Conservation (phyloP, 768 basidiomycete species). For the Rhodotorula taiwanensis region DNA sequence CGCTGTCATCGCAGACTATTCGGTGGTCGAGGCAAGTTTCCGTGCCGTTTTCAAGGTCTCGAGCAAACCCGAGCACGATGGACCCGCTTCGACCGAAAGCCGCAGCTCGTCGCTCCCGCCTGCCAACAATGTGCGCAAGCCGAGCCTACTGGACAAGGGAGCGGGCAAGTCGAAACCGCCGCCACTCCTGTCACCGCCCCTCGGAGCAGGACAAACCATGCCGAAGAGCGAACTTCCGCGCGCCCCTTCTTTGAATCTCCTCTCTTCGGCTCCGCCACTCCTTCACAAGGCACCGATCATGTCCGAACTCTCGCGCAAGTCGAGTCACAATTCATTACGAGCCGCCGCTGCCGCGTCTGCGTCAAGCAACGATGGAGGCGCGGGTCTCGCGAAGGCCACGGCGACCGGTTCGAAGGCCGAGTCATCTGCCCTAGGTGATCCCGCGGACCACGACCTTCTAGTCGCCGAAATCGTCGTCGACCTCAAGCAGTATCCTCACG, state of each 20-base stretch:
- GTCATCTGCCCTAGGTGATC: conserved; percentile 11
- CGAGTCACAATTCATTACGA: conserved; percentile 15
- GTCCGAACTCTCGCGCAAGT: conserved; percentile 27
- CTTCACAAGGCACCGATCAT: conserved; percentile 14
- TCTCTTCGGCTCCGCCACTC: conserved; percentile 19
- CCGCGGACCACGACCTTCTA: conserved; percentile 60
- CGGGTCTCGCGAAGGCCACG: not conserved
- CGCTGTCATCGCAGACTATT: conserved; percentile 8
- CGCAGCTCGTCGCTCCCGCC: too few species aligned
- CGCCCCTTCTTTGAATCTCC: conserved; percentile 29
- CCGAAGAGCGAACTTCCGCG: conserved; percentile 31
- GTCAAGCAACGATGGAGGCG: too few species aligned
- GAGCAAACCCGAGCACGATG: not conserved
- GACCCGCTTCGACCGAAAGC: too few species aligned
- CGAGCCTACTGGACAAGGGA: not conserved
- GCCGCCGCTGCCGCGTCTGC: conserved; percentile 8
- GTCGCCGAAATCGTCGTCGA: conserved; percentile 74
- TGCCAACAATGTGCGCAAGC: not conserved
- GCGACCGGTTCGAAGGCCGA: not conserved
- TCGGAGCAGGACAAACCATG: conserved; percentile 18
- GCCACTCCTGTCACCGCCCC: conserved; percentile 1
- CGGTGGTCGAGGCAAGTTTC: conserved; percentile 13
- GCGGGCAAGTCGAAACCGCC: conserved; percentile 1
- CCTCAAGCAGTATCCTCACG: conserved; percentile 68
- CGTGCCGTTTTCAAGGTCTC: conserved; percentile 16